Evolutionary conservation across 2,329 filamentous ascomycete genomes (phyloP).

Genomic region (Aureobasidium melanogenum): DNA sequence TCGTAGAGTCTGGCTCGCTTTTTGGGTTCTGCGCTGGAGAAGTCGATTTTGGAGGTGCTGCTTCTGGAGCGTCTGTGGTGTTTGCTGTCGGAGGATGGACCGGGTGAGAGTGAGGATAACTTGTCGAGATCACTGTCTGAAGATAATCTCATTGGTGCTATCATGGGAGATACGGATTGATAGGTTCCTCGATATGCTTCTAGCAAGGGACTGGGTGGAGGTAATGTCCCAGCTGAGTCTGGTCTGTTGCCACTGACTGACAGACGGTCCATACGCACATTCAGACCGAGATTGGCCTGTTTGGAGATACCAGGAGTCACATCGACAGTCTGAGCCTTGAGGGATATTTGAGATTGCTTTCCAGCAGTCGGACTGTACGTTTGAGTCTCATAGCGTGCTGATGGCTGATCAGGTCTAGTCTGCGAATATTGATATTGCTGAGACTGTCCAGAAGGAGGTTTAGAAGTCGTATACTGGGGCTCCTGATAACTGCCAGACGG

Average conservation of each 20-base stretch:
- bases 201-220: constrained; percentile 74
- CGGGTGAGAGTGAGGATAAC: constrained; percentile 1
- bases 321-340: constrained; percentile 30
- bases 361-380: constrained; percentile 18
- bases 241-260: constrained; percentile 39
- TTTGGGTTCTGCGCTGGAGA: constrained; percentile 31
- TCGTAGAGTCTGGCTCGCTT: constrained; percentile 73
- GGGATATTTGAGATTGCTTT: not conserved
- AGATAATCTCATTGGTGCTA: constrained; percentile 52
- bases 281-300: constrained; percentile 27
- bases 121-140: constrained; percentile 13
- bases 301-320: constrained; percentile 29
- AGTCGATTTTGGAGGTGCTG: not conserved
- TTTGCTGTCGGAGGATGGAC: not conserved
- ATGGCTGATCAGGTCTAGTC: constrained; percentile 15
- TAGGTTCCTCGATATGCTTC: constrained; percentile 93
- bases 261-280: constrained; percentile 35
- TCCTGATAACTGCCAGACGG: not conserved
- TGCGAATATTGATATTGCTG: not conserved
- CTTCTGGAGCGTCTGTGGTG: constrained; percentile 2
- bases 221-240: constrained; percentile 33
- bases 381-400: constrained; percentile 32
- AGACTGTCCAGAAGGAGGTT: not conserved
- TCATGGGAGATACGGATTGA: constrained; percentile 91
- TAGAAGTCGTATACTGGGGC: not conserved